phyloP scores from a whole-genome alignment of 495 filamentous ascomycete genomes.

The Daldinia concentrica region DNA sequence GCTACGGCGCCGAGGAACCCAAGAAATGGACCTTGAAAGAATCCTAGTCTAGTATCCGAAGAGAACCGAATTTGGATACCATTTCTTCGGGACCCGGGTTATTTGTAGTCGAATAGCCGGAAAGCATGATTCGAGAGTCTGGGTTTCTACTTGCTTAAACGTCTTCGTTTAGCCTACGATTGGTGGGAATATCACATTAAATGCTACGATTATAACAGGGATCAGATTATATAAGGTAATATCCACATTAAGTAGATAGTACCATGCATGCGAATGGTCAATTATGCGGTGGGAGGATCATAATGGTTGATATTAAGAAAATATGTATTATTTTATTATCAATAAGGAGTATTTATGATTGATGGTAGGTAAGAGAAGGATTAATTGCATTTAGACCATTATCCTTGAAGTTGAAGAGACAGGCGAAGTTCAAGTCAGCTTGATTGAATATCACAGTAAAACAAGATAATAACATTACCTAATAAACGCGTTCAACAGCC shows the following conservation, averaged over 20 bases:
- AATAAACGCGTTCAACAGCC: too few relatives aligned
- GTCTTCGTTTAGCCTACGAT: constrained; percentile 15
- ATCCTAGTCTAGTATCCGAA: constrained; percentile 19
- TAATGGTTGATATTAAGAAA: neutral
- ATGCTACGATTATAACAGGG: constrained; percentile 26
- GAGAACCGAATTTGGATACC: constrained; percentile 17
- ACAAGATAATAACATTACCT: too few relatives aligned
- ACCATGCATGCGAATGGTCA: neutral
- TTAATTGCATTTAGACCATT: neutral
- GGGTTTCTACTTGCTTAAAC: neutral
- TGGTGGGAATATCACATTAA: constrained; percentile 32
- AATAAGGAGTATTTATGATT: neutral
- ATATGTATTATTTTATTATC: neutral
- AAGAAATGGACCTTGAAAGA: constrained; percentile 15
- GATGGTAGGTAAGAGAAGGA: neutral
- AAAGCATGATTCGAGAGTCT: constrained; percentile 10
- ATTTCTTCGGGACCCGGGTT: constrained; percentile 31
- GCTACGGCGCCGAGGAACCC: constrained; percentile 31
- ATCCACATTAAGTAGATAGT: neutral
- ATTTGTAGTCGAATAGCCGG: constrained; percentile 39
- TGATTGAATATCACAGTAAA: too few relatives aligned
- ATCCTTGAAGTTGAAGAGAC: too few relatives aligned
- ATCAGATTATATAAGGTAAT: neutral
- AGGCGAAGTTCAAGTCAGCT: too few relatives aligned
- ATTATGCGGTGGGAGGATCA: neutral